phyloP scores from a whole-genome alignment of 2,329 filamentous ascomycete species.

The Fusarium hostae region DNA sequence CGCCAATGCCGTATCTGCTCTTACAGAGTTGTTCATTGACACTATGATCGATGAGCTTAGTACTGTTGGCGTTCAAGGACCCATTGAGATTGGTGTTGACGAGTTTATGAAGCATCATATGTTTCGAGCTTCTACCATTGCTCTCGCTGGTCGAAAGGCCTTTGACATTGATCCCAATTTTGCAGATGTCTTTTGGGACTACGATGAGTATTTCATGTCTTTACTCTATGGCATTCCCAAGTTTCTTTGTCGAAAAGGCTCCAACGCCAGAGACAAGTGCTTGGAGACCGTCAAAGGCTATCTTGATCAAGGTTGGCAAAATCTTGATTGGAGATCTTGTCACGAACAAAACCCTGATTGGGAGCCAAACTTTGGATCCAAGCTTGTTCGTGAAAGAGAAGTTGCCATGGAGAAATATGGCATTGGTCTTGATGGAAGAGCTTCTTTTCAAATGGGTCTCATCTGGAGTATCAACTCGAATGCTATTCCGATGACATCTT shows the following conservation, averaged over 20 bases:
- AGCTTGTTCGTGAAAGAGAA: constrained; percentile 39
- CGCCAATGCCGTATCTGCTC: constrained; percentile 20
- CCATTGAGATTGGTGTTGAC: constrained; percentile 30
- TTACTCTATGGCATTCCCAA: constrained; percentile 37
- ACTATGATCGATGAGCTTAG: constrained; percentile 28
- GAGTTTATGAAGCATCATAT: constrained; percentile 39
- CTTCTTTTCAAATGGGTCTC: constrained; percentile 40
- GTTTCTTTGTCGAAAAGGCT: constrained; percentile 35
- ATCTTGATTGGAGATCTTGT: constrained; percentile 21
- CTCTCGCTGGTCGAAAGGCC: constrained; percentile 26
- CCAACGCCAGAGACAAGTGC: constrained; percentile 35
- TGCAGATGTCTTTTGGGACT: constrained; percentile 37
- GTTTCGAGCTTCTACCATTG: constrained; percentile 39
- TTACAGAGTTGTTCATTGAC: constrained; percentile 32
- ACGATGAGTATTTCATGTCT: constrained; percentile 40
- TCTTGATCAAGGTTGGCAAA: constrained; percentile 25
- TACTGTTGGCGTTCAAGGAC: neutral
- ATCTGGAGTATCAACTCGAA: constrained; percentile 44
- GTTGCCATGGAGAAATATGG: constrained; percentile 39
- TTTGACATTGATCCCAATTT: constrained; percentile 33
- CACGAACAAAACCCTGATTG: constrained; percentile 22
- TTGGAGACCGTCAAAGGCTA: constrained; percentile 29
- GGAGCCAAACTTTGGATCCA: constrained; percentile 40
- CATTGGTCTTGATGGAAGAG: constrained; percentile 34
- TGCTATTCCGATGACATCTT: constrained; percentile 42